These are phyloP conservation scores for Candida chauliodis DNA, from an alignment of 805 yeast species.

Conservation along the genomic window DNA sequence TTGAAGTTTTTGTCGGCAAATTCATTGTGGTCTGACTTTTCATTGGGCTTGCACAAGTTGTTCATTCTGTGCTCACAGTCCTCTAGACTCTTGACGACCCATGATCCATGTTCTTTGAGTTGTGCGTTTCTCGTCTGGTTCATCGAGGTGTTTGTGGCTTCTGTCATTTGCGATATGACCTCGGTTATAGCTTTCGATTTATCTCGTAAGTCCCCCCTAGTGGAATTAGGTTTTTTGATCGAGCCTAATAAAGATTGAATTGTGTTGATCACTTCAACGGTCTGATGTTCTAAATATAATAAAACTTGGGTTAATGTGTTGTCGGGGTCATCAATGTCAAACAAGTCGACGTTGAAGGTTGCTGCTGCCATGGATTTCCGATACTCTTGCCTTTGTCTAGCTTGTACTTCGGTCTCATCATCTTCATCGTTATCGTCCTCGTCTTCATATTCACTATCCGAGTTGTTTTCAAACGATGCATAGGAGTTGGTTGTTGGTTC, in stretches of 20 bases:
- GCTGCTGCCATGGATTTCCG: constrained; percentile 49
- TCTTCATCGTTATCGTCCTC: constrained; percentile 11
- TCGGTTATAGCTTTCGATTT: constrained; percentile 73
- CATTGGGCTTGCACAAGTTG: constrained; percentile 50
- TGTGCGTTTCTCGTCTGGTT: constrained; percentile 80
- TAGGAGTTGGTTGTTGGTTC: constrained; percentile 2
- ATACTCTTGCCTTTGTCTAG: constrained; percentile 42
- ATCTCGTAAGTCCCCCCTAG: constrained; percentile 66
- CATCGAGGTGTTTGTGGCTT: constrained; percentile 85
- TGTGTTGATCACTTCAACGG: constrained; percentile 85
- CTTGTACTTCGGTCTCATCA: constrained; percentile 28
- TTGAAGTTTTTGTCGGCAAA: constrained; percentile 86
- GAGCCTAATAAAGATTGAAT: constrained; percentile 79
- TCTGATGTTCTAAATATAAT: constrained; percentile 86
- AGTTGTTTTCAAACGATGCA: background rate
- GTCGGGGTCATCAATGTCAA: constrained; percentile 83
- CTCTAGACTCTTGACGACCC: constrained; percentile 82
- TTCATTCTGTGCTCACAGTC: constrained; percentile 87
- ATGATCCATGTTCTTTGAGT: constrained; percentile 84
- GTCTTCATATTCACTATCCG: constrained; percentile 5
- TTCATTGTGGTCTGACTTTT: constrained; percentile 45
- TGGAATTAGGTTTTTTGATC: constrained; percentile 72
- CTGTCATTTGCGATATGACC: constrained; percentile 84
- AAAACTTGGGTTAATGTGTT: constrained; percentile 81
- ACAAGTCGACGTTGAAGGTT: constrained; percentile 67